A percentile compares a stretch with the other conserved stretches of the same genome.
Evolutionary conservation across 352 stramenopile genomes (phyloP).

Genomic region (Pythium rhizo-oryzae): DNA sequence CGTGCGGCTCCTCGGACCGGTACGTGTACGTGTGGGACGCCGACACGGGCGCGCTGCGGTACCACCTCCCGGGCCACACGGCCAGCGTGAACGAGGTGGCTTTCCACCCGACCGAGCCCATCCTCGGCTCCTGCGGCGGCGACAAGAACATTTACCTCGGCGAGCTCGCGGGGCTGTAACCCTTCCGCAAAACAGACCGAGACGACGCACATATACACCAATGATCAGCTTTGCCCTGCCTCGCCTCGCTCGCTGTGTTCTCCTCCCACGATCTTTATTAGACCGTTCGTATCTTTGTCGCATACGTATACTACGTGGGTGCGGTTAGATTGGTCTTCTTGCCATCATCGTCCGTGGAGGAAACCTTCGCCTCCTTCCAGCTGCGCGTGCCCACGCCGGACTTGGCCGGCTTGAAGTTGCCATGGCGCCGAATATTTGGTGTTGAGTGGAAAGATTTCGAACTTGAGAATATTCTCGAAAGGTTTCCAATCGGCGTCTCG

Average conservation of each 20-base stretch:
- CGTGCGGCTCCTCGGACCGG: slow-evolving; percentile 88
- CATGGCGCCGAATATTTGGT: neutral
- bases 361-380: neutral
- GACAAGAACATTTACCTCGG: slow-evolving; percentile 90
- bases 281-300: too few species aligned
- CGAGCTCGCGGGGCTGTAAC: slow-evolving; percentile 50
- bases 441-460: slow-evolving; percentile 18
- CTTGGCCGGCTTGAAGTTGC: slow-evolving; percentile 26
- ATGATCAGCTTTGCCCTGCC: too few species aligned
- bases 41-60: slow-evolving; percentile 89
- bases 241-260: too few species aligned
- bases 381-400: neutral
- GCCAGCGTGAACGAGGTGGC: slow-evolving; percentile 94
- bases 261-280: too few species aligned
- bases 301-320: too few species aligned
- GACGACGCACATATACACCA: too few species aligned
- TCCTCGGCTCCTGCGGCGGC: slow-evolving; percentile 83
- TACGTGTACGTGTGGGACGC: slow-evolving; percentile 97
- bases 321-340: too few species aligned
- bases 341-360: too few species aligned
- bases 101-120: slow-evolving; percentile 89
- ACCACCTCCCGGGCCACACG: slow-evolving; percentile 93
- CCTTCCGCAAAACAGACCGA: neutral
- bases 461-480: slow-evolving; percentile 33
- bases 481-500: slow-evolving; percentile 11